Evolutionary conservation across 768 basidiomycete species (phyloP).

Genomic region (Leccinum aurantiacum): DNA sequence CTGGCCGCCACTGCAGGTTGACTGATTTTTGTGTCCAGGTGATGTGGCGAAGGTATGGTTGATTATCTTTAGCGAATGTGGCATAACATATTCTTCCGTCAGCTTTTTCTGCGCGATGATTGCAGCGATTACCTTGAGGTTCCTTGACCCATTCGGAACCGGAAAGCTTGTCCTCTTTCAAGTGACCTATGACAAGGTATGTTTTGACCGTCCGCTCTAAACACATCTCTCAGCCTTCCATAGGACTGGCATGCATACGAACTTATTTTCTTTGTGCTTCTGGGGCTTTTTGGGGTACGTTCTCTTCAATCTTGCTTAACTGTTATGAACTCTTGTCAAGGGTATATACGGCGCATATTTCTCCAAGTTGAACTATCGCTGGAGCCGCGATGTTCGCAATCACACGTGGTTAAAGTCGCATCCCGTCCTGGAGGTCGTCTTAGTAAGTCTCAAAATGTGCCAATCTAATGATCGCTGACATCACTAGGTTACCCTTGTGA

Average conservation of each 20-base stretch:
- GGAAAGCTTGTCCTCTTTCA: slow-evolving; percentile 93
- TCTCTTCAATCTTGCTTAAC: not conserved
- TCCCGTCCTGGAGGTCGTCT: slow-evolving; percentile 78
- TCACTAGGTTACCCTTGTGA: slow-evolving; percentile 71
- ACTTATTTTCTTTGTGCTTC: slow-evolving; percentile 76
- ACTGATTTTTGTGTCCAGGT: slow-evolving; percentile 43
- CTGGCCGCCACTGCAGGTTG: not conserved
- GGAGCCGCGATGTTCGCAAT: slow-evolving; percentile 81
- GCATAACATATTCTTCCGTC: slow-evolving; percentile 15
- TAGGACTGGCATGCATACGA: slow-evolving; percentile 95
- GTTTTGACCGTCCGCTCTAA: not conserved
- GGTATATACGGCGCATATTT: slow-evolving; percentile 94
- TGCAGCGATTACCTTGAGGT: slow-evolving; percentile 89
- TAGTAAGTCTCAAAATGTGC: slow-evolving; percentile 49
- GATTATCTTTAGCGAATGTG: not conserved
- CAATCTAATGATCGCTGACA: slow-evolving; percentile 12
- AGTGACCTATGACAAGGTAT: slow-evolving; percentile 83
- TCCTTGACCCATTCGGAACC: slow-evolving; percentile 94
- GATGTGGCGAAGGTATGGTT: slow-evolving; percentile 86
- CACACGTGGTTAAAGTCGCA: slow-evolving; percentile 79
- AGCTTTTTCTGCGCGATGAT: slow-evolving; percentile 99
- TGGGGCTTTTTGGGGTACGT: slow-evolving; percentile 87
- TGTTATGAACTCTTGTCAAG: slow-evolving; percentile 38
- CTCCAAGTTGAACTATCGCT: slow-evolving; percentile 86
- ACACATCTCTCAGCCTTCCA: slow-evolving; percentile 4